Evolutionary conservation across 805 yeast genomes (phyloP).

Genomic region (Wickerhamiella bombiphila): DNA sequence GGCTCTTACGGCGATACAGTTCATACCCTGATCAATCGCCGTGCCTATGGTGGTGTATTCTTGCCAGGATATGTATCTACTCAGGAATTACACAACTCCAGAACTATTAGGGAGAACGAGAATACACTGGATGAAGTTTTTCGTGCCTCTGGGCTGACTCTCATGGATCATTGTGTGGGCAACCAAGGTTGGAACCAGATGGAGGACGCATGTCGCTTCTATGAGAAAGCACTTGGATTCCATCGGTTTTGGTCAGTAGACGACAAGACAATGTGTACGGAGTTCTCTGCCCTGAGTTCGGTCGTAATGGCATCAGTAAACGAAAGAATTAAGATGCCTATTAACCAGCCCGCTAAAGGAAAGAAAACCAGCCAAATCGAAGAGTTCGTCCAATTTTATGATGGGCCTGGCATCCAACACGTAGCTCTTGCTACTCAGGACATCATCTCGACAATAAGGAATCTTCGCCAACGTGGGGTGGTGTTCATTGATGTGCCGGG

Average conservation of each 20-base stretch:
- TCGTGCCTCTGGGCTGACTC: constrained; percentile 28
- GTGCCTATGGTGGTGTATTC: constrained; percentile 26
- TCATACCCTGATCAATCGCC: constrained; percentile 50
- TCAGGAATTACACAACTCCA: constrained; percentile 10
- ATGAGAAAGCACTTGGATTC: constrained; percentile 53
- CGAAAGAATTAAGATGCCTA: constrained; percentile 60
- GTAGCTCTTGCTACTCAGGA: constrained; percentile 53
- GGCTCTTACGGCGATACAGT: constrained; percentile 45
- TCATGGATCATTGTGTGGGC: constrained; percentile 70
- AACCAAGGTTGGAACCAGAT: constrained; percentile 59
- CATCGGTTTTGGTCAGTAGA: constrained; percentile 77
- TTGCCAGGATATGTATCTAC: constrained; percentile 35
- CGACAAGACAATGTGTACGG: constrained; percentile 58
- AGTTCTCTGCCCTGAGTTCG: constrained; percentile 53
- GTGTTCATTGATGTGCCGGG: constrained; percentile 51
- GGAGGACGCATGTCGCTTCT: constrained; percentile 42
- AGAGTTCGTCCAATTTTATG: constrained; percentile 59
- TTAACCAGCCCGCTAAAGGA: constrained; percentile 72
- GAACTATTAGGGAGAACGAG: background rate
- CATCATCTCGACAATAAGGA: constrained; percentile 41
- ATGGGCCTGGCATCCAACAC: constrained; percentile 79
- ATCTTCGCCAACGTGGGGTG: constrained; percentile 47
- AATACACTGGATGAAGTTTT: constrained; percentile 14
- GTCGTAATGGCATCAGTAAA: constrained; percentile 61
- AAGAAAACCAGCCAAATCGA: constrained; percentile 59